Evolutionary conservation across 768 basidiomycete species (phyloP), one percentile per base, ranked within the genome.

Genomic region (Lepiota subincarnata): DNA sequence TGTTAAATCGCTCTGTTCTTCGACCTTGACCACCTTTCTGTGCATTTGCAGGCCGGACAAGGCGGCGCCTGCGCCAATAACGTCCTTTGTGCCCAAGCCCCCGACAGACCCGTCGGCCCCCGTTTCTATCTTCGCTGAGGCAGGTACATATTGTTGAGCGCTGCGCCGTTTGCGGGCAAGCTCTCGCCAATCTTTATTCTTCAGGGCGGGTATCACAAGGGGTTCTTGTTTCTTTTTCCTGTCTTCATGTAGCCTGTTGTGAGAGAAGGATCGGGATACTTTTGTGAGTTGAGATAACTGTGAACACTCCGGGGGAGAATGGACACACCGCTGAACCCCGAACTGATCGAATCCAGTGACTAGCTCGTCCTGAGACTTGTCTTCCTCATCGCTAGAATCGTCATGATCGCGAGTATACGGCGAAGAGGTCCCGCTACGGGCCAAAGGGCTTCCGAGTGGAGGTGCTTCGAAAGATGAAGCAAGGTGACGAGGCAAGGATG

Each of bases 171-270:
- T 85, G 38, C 87, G 77, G 13, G 90, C 89, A 6, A 83, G 69
- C 48, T 84, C 87, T 38, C 92, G 75, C 96, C 96, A 99, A 65
- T 99, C 95, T 22, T 83, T 80, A 63, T 98, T 96, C 61, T 92
- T 75, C 41, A 91, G 74, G 0, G 92, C 75, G 13, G 95, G 86
- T 41, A 99, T 98, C 35, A 97, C 83, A 7, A 97, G 78, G 0
- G 89, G 89, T 3, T 73, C 80, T 37, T 80, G 65, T 10, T 77
- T 69, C 47, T 66, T 73, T 57, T 74, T 74, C 38, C 71, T 76
- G 50, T 74, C 72, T 52, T 73, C 75, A 58, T 72, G 70, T 26
- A 78, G 61, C 51, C 79, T 84, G 53, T 12, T 60, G 59, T 62
- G 51, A 47, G 55, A 52, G 53, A 31, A 19, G 58, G 57, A 50